Percentiles rank a stretch among this genome's conserved stretches.
Conservation (phyloP, 768 basidiomycete species). For the Russula abietina region DNA sequence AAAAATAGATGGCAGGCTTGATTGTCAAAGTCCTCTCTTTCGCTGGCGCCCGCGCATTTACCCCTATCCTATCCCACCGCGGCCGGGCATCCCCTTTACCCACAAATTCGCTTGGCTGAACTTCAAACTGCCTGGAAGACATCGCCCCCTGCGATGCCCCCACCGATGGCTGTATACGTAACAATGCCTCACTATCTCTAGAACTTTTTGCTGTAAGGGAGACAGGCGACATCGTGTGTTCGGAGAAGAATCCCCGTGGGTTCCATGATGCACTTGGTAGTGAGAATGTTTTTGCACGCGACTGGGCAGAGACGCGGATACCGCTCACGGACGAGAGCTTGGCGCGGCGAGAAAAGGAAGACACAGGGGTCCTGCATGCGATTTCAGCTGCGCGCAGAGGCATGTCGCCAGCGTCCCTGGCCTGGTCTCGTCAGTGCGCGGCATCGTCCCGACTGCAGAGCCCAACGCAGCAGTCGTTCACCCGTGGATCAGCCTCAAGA, state of each 20-base stretch:
- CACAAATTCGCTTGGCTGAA: no score
- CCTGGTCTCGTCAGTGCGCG: conserved; percentile 35
- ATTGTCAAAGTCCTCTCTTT: no score
- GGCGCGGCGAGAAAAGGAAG: conserved; percentile 28
- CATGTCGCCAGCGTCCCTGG: conserved; percentile 45
- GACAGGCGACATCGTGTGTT: conserved; percentile 48
- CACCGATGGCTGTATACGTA: conserved; percentile 42
- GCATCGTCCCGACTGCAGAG: conserved; percentile 39
- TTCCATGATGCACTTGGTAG: conserved; percentile 61
- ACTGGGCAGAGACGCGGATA: conserved; percentile 71
- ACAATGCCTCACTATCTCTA: conserved; percentile 64
- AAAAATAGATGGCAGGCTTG: no score
- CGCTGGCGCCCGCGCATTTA: conserved; percentile 1
- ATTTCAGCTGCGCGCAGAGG: conserved; percentile 38
- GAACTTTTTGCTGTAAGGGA: conserved; percentile 61
- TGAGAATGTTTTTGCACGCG: conserved; percentile 63
- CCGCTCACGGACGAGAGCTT: conserved; percentile 36
- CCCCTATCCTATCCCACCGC: conserved; percentile 7
- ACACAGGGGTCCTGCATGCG: conserved; percentile 29
- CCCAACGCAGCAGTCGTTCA: conserved; percentile 36
- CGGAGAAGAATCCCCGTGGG: conserved; percentile 34
- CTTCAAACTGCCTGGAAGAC: no score
- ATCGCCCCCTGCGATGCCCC: no score
- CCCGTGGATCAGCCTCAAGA: conserved; percentile 32
- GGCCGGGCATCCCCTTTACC: background rate